Evolutionary conservation across 2,329 filamentous ascomycete species (phyloP), one percentile per base, ranked within the genome.

Genomic region (Claviceps quebecensis): DNA sequence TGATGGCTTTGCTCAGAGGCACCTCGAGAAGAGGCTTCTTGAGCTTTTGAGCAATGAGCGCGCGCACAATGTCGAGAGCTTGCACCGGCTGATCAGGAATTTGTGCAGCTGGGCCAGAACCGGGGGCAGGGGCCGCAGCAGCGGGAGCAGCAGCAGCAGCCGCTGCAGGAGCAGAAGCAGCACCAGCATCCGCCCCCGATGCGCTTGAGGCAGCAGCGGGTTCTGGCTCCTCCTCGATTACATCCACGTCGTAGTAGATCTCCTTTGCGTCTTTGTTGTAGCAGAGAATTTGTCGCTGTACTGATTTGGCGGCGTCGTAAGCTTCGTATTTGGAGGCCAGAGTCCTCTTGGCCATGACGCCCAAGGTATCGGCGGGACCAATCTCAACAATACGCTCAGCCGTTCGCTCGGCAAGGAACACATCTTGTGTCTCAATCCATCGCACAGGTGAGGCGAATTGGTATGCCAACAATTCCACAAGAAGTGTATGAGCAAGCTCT

Each of bases 401-500:
- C 49, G 83, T 86, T 74, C 95, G 93, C 71, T 97, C 89, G 58
- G 86, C 91, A 61, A 98, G 86, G 65, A 98, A 93, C 62, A 98
- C 93, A 91, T 98, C 93, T 73, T 98, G 93, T 51, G 93, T 98
- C 74, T 98, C 93, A 71, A 98, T 98, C 93, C 93, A 98, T 83
- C 93, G 84, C 62, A 98, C 93, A 48, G 93, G 93, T 51, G 91
- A 97, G 63, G 93, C 93, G 70, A 98, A 98, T 69, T 98, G 93
- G 72, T 97, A 98, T 75, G 93, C 93, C 61, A 98, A 83, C 58
- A 98, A 87, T 83, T 98, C 93, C 59, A 98, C 87, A 67, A 98
- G 86, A 72, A 98, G 81, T 60, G 91, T 97, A 72, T 98, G 91
- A 66, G 93, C 86, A 70, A 98, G 87, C 77, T 98, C 93, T 74